Evolutionary conservation across 2,329 filamentous ascomycete genomes (phyloP).

Genomic region (Thelonectria olida): DNA sequence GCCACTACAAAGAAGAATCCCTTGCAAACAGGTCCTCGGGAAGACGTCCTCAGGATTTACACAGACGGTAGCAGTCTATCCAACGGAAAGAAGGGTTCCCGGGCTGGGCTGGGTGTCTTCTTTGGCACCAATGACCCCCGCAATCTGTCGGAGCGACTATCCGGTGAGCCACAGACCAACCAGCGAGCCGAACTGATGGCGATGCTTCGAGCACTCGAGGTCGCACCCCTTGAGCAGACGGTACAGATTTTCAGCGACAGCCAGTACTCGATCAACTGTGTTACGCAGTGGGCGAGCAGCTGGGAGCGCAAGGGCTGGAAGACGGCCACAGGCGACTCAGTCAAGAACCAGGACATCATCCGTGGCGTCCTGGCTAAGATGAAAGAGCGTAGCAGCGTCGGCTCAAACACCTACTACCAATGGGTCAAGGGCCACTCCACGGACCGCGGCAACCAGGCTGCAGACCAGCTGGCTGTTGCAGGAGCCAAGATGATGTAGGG

Average conservation of each 20-base stretch:
- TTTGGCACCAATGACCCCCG: constrained; percentile 67
- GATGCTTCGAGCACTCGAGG: constrained; percentile 83
- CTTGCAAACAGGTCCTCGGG: constrained; percentile 13
- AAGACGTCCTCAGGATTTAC: constrained; percentile 55
- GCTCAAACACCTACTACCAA: constrained; percentile 74
- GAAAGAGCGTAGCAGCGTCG: constrained; percentile 69
- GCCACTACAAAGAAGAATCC: constrained; percentile 40
- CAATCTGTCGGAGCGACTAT: constrained; percentile 79
- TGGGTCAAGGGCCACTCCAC: constrained; percentile 91
- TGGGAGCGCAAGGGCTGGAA: constrained; percentile 84
- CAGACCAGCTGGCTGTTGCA: constrained; percentile 78
- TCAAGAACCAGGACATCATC: constrained; percentile 89
- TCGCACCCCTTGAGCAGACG: constrained; percentile 71
- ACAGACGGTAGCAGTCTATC: constrained; percentile 70
- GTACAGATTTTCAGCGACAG: constrained; percentile 89
- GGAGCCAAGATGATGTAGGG: constrained; percentile 44
- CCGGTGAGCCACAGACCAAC: constrained; percentile 84
- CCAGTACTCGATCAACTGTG: constrained; percentile 89
- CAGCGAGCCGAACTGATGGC: constrained; percentile 95
- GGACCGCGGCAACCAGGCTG: constrained; percentile 79
- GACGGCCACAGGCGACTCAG: constrained; percentile 73
- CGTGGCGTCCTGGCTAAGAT: constrained; percentile 76
- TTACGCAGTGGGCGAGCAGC: constrained; percentile 81
- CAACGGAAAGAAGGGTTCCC: constrained; percentile 65
- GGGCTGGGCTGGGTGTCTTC: constrained; percentile 70